Evolutionary conservation across 306 rosid genomes (phyloP).

Genomic region (Gynostemma pentaphyllum): DNA sequence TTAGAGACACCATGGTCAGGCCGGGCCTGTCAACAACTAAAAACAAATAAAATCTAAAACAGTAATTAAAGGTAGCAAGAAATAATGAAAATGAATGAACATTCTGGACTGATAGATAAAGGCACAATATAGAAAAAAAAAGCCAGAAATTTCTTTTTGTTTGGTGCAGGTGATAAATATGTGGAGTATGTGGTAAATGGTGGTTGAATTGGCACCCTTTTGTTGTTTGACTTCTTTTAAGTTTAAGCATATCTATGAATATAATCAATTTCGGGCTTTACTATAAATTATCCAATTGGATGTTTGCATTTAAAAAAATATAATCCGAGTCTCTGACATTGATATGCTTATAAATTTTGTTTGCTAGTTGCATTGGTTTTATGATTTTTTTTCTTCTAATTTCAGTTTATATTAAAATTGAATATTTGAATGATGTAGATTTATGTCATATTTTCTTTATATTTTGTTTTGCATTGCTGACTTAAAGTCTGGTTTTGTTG

Average conservation of each 20-base stretch:
- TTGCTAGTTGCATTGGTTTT: no score
- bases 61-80: background rate
- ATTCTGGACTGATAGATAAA: background rate
- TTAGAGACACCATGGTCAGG: background rate
- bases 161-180: background rate
- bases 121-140: background rate
- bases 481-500: background rate
- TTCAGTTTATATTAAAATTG: background rate
- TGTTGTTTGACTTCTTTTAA: background rate
- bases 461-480: no score
- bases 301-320: no score
- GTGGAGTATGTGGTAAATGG: background rate
- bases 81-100: background rate
- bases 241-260: background rate
- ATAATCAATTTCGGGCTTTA: background rate
- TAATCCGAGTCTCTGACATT: no score
- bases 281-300: no score
- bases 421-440: background rate
- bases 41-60: background rate
- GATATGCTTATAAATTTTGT: no score
- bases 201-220: background rate
- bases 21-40: background rate
- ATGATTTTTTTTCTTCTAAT: background rate
- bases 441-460: no score
- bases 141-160: background rate